Conservation (phyloP, 139 green algal genomes). For the Coccomyxa sp. region DNA sequence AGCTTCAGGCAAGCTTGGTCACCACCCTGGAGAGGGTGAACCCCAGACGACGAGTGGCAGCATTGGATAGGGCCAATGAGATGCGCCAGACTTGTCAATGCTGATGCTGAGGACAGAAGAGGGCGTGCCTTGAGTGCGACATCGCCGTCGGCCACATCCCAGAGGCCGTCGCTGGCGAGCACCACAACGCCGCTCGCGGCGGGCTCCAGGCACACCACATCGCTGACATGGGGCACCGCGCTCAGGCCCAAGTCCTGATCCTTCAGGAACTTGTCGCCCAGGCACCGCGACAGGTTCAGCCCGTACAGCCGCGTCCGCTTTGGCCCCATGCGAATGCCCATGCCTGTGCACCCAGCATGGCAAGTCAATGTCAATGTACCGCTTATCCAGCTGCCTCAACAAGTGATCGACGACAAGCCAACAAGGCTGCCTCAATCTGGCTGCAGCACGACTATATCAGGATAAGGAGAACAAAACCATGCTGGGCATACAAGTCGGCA, state of each 20-base stretch:
- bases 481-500: no score
- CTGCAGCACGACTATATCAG: no score
- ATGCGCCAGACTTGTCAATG: neutral
- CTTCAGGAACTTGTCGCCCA: slow-evolving; percentile 75
- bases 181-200: slow-evolving; percentile 32
- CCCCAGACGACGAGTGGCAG: no score
- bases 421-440: no score
- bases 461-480: no score
- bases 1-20: neutral
- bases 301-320: slow-evolving; percentile 59
- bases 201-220: slow-evolving; percentile 26
- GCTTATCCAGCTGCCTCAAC: no score
- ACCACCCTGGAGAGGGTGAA: neutral
- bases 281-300: slow-evolving; percentile 66
- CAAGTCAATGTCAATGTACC: no score
- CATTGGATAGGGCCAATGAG: no score
- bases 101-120: neutral
- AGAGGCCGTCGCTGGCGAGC: slow-evolving; percentile 59
- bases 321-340: slow-evolving; percentile 41
- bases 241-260: slow-evolving; percentile 64
- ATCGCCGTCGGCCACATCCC: slow-evolving; percentile 43
- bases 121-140: neutral
- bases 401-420: no score
- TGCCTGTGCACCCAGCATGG: slow-evolving; percentile 7
- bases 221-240: slow-evolving; percentile 45